Conservation (phyloP, 495 filamentous ascomycete species). For the Wilcoxina mikolae region DNA sequence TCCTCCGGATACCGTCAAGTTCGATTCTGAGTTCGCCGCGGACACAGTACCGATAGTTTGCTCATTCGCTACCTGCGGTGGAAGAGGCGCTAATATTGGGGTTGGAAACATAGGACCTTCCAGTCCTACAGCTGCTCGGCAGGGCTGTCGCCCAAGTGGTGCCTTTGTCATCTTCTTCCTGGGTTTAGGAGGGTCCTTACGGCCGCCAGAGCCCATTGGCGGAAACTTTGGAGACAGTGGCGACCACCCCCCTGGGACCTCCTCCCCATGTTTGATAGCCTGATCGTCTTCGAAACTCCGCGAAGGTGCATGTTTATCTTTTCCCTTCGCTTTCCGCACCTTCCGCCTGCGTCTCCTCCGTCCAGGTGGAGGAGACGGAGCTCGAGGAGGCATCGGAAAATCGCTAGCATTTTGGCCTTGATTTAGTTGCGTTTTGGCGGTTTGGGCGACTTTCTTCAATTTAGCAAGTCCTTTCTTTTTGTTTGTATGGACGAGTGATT, state of each 20-base stretch:
- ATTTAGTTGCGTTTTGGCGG: not conserved
- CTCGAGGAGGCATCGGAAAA: too few relatives aligned
- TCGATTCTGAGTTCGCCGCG: too few relatives aligned
- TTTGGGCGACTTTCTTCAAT: not conserved
- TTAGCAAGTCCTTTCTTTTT: not conserved
- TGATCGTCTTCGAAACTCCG: not conserved
- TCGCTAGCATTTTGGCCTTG: too few relatives aligned
- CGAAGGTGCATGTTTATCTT: not conserved
- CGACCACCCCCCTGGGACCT: not conserved
- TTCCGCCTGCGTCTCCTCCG: not conserved
- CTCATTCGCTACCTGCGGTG: too few relatives aligned
- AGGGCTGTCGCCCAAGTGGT: not conserved
- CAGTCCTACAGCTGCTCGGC: too few relatives aligned
- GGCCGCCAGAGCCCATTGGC: not conserved
- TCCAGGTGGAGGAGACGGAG: not conserved
- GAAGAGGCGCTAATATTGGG: too few relatives aligned
- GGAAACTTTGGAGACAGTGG: not conserved
- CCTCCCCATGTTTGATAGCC: not conserved
- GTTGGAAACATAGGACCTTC: too few relatives aligned
- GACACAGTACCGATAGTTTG: too few relatives aligned
- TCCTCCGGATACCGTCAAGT: too few relatives aligned
- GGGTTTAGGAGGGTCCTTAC: not conserved
- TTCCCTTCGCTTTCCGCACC: not conserved
- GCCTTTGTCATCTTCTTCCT: not conserved
- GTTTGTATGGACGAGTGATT: not conserved